Evolutionary conservation across 805 yeast genomes (phyloP).

Genomic region (Schwanniomyces sp.): DNA sequence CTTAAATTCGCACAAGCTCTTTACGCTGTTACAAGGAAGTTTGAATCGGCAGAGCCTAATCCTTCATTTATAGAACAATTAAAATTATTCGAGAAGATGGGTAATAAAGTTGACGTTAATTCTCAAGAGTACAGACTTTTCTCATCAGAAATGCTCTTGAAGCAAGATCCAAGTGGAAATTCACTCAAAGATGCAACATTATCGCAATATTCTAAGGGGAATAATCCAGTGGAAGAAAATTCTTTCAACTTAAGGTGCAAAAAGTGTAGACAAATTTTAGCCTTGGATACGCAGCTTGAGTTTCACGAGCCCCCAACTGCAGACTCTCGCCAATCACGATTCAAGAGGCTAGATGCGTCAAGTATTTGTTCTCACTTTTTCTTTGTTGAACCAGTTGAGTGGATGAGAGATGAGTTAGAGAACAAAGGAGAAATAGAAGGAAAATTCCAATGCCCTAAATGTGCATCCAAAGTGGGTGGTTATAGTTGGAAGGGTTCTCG

Average conservation of each 20-base stretch:
- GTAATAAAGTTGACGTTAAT: conserved; percentile 22
- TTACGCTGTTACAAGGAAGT: conserved; percentile 70
- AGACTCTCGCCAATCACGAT: conserved; percentile 63
- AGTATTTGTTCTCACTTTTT: conserved; percentile 78
- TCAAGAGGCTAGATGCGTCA: conserved; percentile 61
- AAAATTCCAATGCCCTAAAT: conserved; percentile 79
- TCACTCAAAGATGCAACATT: conserved; percentile 23
- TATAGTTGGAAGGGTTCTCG: conserved; percentile 93
- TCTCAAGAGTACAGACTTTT: conserved; percentile 25
- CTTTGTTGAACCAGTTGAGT: conserved; percentile 73
- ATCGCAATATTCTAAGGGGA: conserved; percentile 11
- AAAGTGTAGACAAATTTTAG: conserved; percentile 73
- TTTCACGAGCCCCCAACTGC: conserved; percentile 66
- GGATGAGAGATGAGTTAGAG: conserved; percentile 86
- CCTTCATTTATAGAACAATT: conserved; percentile 73
- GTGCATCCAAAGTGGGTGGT: conserved; percentile 83
- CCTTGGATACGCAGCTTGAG: conserved; percentile 60
- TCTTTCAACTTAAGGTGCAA: conserved; percentile 65
- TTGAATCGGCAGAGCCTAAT: conserved; percentile 67
- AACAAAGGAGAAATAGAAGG: conserved; percentile 78
- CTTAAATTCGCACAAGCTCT: conserved; percentile 61
- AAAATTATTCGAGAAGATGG: conserved; percentile 50
- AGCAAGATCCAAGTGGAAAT: conserved; percentile 43
- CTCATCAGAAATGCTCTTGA: conserved; percentile 21
- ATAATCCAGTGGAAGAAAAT: conserved; percentile 16